These are phyloP conservation scores for Lophiostoma macrostomum DNA, from an alignment of 495 filamentous ascomycete species.

Conservation along the genomic window DNA sequence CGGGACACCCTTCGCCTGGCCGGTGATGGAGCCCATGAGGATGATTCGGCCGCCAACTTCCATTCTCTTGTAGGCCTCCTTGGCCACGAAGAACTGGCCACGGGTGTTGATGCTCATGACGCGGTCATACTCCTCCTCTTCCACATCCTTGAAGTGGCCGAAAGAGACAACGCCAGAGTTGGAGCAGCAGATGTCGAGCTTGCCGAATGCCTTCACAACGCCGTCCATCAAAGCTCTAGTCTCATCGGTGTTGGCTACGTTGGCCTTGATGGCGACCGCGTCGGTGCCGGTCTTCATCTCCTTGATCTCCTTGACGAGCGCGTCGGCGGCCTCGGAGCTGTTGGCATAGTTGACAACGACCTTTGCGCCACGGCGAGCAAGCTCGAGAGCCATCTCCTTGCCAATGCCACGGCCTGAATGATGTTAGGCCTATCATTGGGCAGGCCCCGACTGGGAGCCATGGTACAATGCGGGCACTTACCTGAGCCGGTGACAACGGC, in stretches of 20 bases:
- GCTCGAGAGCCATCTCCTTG: conserved; percentile 45
- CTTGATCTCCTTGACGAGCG: conserved; percentile 49
- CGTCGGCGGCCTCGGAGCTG: conserved; percentile 46
- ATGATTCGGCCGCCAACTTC: conserved; percentile 60
- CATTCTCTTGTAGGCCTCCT: conserved; percentile 63
- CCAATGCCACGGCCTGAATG: conserved; percentile 44
- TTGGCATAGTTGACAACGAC: conserved; percentile 49
- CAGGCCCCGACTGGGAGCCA: not conserved
- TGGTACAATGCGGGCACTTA: conserved; percentile 19
- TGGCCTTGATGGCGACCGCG: conserved; percentile 51
- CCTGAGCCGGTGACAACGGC: conserved; percentile 47
- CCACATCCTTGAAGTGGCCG: conserved; percentile 48
- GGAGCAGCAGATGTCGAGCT: conserved; percentile 51
- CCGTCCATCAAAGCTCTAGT: conserved; percentile 48
- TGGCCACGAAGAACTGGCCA: conserved; percentile 62
- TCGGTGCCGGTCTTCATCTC: conserved; percentile 39
- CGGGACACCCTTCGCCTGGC: conserved; percentile 59
- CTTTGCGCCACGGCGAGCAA: conserved; percentile 46
- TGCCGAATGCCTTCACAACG: conserved; percentile 45
- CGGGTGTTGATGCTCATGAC: conserved; percentile 59
- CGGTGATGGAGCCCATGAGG: conserved; percentile 63
- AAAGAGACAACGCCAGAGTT: conserved; percentile 57
- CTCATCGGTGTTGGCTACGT: conserved; percentile 49
- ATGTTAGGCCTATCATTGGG: not conserved
- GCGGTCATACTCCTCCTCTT: conserved; percentile 52